Base-by-base conservation (phyloP, 345 rosid genomes). In the Eucalyptus shirleyi region DNA sequence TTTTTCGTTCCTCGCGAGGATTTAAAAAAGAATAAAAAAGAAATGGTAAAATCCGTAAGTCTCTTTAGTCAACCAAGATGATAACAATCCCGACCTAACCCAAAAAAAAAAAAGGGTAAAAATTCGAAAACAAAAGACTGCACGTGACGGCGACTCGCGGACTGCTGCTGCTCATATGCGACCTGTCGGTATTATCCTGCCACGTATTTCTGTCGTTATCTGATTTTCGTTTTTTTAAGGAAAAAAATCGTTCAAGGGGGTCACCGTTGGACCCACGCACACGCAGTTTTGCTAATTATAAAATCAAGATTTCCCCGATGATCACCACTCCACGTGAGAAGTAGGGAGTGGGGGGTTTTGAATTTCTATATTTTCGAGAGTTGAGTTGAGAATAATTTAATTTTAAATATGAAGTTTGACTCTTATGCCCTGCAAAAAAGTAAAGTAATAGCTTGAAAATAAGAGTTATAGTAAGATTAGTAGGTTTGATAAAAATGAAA, bases 71-170 rank as follows among this genome's bases (percentile, higher is more conserved):
- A 77, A 77, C 83, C 12, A 10, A 69, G 23, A 77, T 37, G 28
- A 37, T 37, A 37, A 10, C 47, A 11, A 19, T 21, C 83, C 45
- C 28, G 5, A 77, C 37, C 62, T 44, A 37, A 56, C 62, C 62
- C 30, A 2, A 55, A 55, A 56, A 9, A 24, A 15, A 24, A 72
- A 85, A 16, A 12, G 42, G 5, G 91, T 62, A 89, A 62, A 89
- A 51, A 3, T 15, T 3, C 28, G 62, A 40, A 88, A 49, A 23
- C 49, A 34, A 44, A 23, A 26, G 72, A 50, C 42, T 23, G 87
- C 92, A 91, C 90, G 92, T 60, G 90, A 87, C 14, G 88, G 90
- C 86, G 89, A 90, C 90, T 89, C 90, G 82, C 15, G 82, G 81
- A 24, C n/a, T 13, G 44, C 6, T 13, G 44, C 6, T n/a, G 14